Conservation (phyloP, 176 grass and related monocot genomes). For the Guadua angustifolia region DNA sequence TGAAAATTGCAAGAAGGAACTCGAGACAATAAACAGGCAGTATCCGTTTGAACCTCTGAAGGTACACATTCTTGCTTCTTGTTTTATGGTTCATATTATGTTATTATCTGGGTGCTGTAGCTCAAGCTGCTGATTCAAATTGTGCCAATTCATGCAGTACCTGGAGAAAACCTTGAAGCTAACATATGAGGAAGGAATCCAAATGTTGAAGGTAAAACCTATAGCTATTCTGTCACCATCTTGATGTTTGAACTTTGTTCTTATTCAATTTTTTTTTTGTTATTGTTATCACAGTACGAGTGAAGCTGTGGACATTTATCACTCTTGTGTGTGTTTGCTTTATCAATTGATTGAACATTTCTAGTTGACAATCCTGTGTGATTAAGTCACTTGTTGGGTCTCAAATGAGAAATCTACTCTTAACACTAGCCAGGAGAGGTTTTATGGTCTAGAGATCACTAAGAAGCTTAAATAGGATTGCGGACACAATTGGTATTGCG, state of each 20-base stretch:
- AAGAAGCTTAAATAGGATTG: background rate
- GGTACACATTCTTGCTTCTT: conserved; percentile 48
- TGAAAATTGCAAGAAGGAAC: conserved; percentile 75
- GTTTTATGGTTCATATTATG: background rate
- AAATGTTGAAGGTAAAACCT: conserved; percentile 86
- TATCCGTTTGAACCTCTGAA: conserved; percentile 89
- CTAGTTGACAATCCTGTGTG: background rate
- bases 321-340: background rate
- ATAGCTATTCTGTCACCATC: conserved; percentile 5
- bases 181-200: conserved; percentile 77
- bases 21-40: conserved; percentile 83
- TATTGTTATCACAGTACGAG: background rate
- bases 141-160: conserved; percentile 66
- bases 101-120: conserved; percentile 12
- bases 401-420: background rate
- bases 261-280: background rate
- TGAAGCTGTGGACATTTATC: background rate
- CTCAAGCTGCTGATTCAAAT: background rate
- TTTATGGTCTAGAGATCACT: background rate
- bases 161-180: conserved; percentile 84
- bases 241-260: background rate
- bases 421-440: background rate
- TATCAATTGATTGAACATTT: background rate
- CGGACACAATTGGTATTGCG: background rate
- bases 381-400: conserved; percentile 1